These are phyloP conservation scores for Ophiocordyceps polyrhachis-furcata DNA, from an alignment of 2,329 filamentous ascomycete species.

Conservation along the genomic window DNA sequence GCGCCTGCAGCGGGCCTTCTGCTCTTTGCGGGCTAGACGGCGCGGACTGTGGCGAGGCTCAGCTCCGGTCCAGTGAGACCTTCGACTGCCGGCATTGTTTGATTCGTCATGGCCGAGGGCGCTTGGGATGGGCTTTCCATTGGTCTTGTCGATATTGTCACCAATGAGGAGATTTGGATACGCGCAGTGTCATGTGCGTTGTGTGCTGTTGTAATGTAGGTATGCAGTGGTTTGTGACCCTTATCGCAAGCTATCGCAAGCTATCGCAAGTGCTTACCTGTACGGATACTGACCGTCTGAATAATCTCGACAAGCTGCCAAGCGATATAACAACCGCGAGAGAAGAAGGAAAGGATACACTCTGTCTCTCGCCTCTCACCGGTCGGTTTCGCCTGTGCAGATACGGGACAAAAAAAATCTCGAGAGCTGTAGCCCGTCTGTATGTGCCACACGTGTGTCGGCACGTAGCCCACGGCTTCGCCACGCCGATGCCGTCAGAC, in stretches of 20 bases:
- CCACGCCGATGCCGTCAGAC: constrained; percentile 3
- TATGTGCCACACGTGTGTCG: too few species aligned
- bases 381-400: too few species aligned
- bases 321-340: neutral
- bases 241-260: too few species aligned
- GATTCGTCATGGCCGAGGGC: neutral
- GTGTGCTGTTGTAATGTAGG: too few species aligned
- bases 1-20: neutral
- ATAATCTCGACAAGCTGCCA: neutral
- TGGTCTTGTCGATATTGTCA: neutral
- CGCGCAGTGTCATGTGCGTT: neutral
- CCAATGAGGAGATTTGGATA: neutral
- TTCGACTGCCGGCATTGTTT: neutral
- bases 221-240: too few species aligned
- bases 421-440: too few species aligned
- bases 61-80: neutral
- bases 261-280: too few species aligned
- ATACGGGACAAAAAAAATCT: too few species aligned
- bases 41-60: neutral
- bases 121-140: neutral
- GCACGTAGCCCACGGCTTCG: neutral
- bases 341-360: neutral
- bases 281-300: neutral
- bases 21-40: neutral
- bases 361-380: too few species aligned